Base-by-base conservation (phyloP, 176 grass and related monocot species). In the Aegilops longissima region DNA sequence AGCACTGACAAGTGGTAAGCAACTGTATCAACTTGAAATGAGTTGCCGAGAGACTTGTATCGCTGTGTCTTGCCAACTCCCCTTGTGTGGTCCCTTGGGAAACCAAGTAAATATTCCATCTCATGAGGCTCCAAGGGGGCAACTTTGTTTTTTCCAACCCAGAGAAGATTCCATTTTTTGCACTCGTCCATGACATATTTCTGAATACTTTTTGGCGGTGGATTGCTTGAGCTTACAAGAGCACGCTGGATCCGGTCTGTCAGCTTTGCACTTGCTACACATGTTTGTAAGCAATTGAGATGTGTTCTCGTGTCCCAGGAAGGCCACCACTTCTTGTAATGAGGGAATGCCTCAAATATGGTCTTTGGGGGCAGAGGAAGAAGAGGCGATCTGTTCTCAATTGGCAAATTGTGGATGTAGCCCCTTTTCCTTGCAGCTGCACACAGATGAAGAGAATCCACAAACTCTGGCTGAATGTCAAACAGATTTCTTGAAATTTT, bases 1-100 rank as follows among this genome's bases (percentile, higher is more conserved):
- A 98, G 71, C 12, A 86, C 92, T 0, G 97, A 98, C 1, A 98
- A 81, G 34, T 92, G 92, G 33, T 90, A 96, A 0, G 94, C 97
- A 2, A 98, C 92, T 0, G 97, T 93, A 38, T 98, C 90, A 1
- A 98, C 92, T 20, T 98, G 97, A 44, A 98, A 98, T 2, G 97
- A 94, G 67, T 98, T 98, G 2, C 97, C 16, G 25, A 25, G 25
- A 25, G 25, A 25, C 25, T 25, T 25, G 25, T 25, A 25, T 25
- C 25, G 25, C 25, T 93, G 85, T 3, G 72, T 96, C 66, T 80
- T 83, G 63, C 75, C 88, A 18, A 86, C 47, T 10, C 92, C 96
- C 25, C 92, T 95, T 1, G 92, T 98, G 24, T 98, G 97, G 63
- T 96, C 85, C 64, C 30, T 86, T 0, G 92, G 94, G 70, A 94